These are phyloP conservation scores for Lyophyllum shimeji DNA, from an alignment of 768 basidiomycete genomes.

Conservation along the genomic window DNA sequence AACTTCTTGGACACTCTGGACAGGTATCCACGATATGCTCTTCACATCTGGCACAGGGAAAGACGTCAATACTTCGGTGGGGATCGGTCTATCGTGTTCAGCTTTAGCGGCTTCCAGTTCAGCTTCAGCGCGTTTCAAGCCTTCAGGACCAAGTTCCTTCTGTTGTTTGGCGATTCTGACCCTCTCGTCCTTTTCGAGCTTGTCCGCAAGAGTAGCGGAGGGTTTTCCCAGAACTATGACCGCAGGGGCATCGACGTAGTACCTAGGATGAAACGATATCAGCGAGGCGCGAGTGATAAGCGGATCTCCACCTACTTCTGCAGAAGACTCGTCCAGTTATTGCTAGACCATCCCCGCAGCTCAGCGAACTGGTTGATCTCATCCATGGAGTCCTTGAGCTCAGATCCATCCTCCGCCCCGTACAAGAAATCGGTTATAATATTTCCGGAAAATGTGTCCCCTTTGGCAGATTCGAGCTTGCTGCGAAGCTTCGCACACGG, in stretches of 20 bases:
- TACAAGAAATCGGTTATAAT: slow-evolving; percentile 87
- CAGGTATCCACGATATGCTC: slow-evolving; percentile 90
- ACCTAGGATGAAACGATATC: slow-evolving; percentile 45
- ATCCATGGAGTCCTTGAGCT: slow-evolving; percentile 70
- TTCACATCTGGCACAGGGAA: slow-evolving; percentile 94
- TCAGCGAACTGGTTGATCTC: slow-evolving; percentile 72
- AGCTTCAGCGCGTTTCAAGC: slow-evolving; percentile 67
- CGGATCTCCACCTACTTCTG: slow-evolving; percentile 49
- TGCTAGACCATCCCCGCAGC: slow-evolving; percentile 69
- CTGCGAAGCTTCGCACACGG: slow-evolving; percentile 64
- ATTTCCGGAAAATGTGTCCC: slow-evolving; percentile 72
- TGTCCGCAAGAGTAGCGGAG: slow-evolving; percentile 78
- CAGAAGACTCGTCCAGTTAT: slow-evolving; percentile 78
- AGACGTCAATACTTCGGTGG: slow-evolving; percentile 71
- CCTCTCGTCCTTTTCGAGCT: slow-evolving; percentile 81
- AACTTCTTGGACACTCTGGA: slow-evolving; percentile 60
- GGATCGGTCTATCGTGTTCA: slow-evolving; percentile 83
- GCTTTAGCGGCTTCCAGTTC: slow-evolving; percentile 81
- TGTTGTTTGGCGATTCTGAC: slow-evolving; percentile 71
- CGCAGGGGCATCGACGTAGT: slow-evolving; percentile 70
- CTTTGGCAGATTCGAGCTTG: slow-evolving; percentile 79
- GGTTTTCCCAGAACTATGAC: slow-evolving; percentile 86
- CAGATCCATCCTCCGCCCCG: slow-evolving; percentile 78
- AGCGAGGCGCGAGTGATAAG: not conserved
- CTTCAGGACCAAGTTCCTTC: slow-evolving; percentile 71